Percentiles rank a stretch among this genome's conserved stretches.
phyloP scores from a whole-genome alignment of 495 filamentous ascomycete genomes.

The Penicillium atrosanguineum region DNA sequence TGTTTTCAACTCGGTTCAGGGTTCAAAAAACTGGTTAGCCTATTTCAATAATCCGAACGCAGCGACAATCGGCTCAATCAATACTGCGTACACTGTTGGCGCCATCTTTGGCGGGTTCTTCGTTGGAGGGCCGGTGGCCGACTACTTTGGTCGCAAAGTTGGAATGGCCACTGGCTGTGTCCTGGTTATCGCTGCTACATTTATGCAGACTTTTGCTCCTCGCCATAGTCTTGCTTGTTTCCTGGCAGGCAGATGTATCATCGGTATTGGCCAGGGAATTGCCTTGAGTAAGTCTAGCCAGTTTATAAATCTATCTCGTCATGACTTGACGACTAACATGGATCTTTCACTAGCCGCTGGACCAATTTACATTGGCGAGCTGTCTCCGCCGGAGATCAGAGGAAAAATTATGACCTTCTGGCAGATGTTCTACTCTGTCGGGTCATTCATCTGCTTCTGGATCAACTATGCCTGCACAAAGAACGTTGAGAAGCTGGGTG shows the following conservation, averaged over 20 bases:
- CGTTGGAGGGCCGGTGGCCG: slow-evolving; percentile 55
- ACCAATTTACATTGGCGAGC: slow-evolving; percentile 62
- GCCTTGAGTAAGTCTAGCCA: slow-evolving; percentile 51
- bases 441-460: slow-evolving; percentile 63
- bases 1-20: slow-evolving; percentile 63
- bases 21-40: slow-evolving; percentile 55
- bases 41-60: slow-evolving; percentile 55
- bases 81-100: slow-evolving; percentile 62
- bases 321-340: slow-evolving; percentile 2
- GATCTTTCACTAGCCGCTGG: slow-evolving; percentile 40
- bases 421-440: slow-evolving; percentile 66
- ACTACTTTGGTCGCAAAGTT: slow-evolving; percentile 55
- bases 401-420: slow-evolving; percentile 66
- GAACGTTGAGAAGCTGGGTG: slow-evolving; percentile 46
- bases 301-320: not conserved
- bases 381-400: slow-evolving; percentile 57
- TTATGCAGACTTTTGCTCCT: slow-evolving; percentile 60
- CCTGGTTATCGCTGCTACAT: slow-evolving; percentile 58
- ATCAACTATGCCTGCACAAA: slow-evolving; percentile 56
- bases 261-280: slow-evolving; percentile 64
- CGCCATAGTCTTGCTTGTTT: slow-evolving; percentile 55
- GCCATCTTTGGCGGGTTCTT: slow-evolving; percentile 63
- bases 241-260: slow-evolving; percentile 58
- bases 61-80: slow-evolving; percentile 54
- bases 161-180: slow-evolving; percentile 58